Evolutionary conservation across 768 basidiomycete genomes (phyloP).

Genomic region (Tylopilus plumbeoviolaceoides): DNA sequence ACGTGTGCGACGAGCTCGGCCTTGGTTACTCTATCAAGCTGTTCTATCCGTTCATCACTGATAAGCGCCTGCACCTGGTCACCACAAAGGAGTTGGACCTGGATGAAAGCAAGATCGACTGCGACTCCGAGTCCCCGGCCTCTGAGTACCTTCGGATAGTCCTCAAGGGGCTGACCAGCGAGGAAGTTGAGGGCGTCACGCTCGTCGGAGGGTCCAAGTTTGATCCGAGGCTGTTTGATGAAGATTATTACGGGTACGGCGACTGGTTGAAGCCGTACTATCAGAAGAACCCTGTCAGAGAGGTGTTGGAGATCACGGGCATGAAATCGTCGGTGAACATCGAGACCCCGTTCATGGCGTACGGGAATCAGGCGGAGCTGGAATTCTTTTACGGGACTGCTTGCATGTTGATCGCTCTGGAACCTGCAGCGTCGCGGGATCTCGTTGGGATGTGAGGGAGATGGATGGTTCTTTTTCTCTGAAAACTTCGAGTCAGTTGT

Average conservation of each 20-base stretch:
- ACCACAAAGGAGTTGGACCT: not conserved
- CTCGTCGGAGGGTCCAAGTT: not conserved
- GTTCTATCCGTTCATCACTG: not conserved
- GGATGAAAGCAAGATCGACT: not conserved
- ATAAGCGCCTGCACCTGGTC: not conserved
- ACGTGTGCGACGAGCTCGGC: conserved; percentile 4
- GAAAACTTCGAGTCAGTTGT: too few relatives aligned
- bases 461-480: not conserved
- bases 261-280: not conserved
- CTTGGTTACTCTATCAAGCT: conserved; percentile 1
- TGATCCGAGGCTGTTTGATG: not conserved
- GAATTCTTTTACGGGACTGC: conserved; percentile 12
- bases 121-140: not conserved
- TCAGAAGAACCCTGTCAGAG: not conserved
- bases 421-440: not conserved
- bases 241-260: too few relatives aligned
- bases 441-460: not conserved
- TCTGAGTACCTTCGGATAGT: not conserved
- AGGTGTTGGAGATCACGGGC: conserved; percentile 9
- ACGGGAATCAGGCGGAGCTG: conserved; percentile 5
- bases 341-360: not conserved
- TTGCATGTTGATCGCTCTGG: conserved; percentile 12
- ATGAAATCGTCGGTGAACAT: conserved; percentile 7
- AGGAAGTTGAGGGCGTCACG: conserved; percentile 3
- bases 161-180: not conserved